Base-by-base conservation (phyloP, 1,284 basidiomycete species). In the Boletus chippewaensis region DNA sequence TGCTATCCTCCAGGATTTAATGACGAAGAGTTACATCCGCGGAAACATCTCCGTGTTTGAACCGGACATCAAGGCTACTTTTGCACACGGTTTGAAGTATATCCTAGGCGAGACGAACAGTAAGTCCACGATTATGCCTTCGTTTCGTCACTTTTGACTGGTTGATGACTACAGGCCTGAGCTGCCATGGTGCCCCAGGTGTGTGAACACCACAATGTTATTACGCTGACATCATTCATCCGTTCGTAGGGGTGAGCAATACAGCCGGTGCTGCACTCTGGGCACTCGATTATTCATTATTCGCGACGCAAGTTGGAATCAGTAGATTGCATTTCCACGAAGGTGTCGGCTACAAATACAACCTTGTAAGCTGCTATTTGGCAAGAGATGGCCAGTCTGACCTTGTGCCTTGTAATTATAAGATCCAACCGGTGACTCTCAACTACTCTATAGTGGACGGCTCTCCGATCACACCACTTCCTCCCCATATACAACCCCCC, bases 201-300 rank as follows among this genome's bases (percentile, higher is more conserved):
- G 40, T 13, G 47, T 49, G 28, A 20, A 15, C 26, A 35, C 11
- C 26, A 15, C 9, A 10, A 31, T 18, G 11, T 22, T 50, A 1
- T 8, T 18, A 22, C 38, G 9, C 10, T n/a, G 16, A 39, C 13
- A 15, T 31, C 20, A 24, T 29, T 40, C 18, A 39, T 50, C n/a
- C 11, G 5, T 51, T 44, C 11, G 26, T 29, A 28, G 79, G 78
- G 4, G 78, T 85, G 15, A 83, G 81, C 62, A 82, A 87, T 59
- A 78, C 79, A 1, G 85, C 79, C 10, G 85, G 84, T 32, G 81
- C 83, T 2, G 80, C 82, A 15, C 66, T 88, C 22, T 87, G 85
- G 84, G 71, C 74, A 1, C 68, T 85, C 51, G 83, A 87, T 61
- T 85, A 86, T 60, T 70, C 75, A 1, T 67, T 88, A 6, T 81